Percentiles rank a stretch among this genome's conserved stretches.
phyloP scores from a whole-genome alignment of 345 rosid species.

The Salix arbutifolia region DNA sequence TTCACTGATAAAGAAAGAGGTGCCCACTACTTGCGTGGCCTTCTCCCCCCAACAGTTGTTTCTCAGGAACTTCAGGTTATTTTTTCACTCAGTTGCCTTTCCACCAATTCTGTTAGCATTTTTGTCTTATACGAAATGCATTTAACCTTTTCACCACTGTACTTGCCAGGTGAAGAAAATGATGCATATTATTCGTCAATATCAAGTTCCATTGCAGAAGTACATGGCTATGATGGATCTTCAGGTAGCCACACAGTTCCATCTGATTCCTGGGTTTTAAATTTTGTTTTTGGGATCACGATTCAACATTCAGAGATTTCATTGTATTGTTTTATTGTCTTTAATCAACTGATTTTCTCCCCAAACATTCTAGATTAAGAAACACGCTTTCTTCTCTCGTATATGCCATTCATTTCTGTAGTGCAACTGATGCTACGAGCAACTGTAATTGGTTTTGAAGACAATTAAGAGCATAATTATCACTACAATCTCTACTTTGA shows the following conservation, averaged over 20 bases:
- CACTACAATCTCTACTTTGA: not conserved
- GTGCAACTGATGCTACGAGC: not conserved
- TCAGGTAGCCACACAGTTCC: conserved; percentile 44
- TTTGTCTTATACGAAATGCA: not conserved
- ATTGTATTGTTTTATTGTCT: not conserved
- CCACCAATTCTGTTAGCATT: not conserved
- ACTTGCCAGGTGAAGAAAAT: conserved; percentile 69
- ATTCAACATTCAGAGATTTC: not conserved
- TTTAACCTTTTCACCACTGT: not conserved
- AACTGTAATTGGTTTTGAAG: not conserved
- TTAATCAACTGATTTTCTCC: not conserved
- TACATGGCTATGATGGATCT: conserved; percentile 98
- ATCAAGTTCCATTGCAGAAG: conserved; percentile 86
- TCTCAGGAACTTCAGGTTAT: conserved; percentile 88
- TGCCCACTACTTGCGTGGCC: conserved; percentile 90
- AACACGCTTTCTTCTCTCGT: not conserved
- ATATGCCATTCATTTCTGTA: not conserved
- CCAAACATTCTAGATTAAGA: not conserved
- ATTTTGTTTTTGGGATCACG: not conserved
- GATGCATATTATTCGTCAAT: conserved; percentile 79
- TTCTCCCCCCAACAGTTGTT: conserved; percentile 80
- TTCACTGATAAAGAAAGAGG: conserved; percentile 76
- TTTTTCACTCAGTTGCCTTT: conserved; percentile 1
- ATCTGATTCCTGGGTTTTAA: not conserved
- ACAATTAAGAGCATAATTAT: not conserved